Percentiles rank a stretch among this genome's conserved stretches.
Evolutionary conservation across 352 stramenopile genomes (phyloP).

Genomic region (Thraustochytrium sp.): DNA sequence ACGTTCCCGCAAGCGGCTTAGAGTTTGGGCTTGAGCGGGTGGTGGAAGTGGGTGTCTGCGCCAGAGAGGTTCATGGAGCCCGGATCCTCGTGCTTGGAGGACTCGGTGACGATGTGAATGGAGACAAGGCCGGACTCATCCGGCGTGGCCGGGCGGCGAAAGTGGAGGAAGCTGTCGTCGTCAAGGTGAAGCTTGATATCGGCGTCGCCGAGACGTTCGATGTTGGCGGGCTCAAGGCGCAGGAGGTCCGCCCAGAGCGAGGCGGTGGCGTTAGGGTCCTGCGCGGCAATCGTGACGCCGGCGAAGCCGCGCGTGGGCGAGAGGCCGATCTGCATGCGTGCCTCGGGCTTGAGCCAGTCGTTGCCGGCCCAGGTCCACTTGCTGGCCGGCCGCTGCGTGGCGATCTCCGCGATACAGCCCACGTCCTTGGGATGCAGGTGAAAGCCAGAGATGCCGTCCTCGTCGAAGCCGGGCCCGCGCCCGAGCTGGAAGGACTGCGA

Average conservation of each 20-base stretch:
- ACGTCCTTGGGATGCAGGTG: slow-evolving; percentile 29
- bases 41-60: neutral
- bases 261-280: neutral
- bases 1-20: no score
- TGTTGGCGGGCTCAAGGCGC: neutral
- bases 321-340: slow-evolving; percentile 5
- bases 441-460: slow-evolving; percentile 26
- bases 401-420: slow-evolving; percentile 28
- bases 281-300: neutral
- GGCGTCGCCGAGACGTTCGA: neutral
- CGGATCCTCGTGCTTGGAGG: neutral
- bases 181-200: slow-evolving; percentile 8
- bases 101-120: slow-evolving; percentile 4
- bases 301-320: slow-evolving; percentile 16
- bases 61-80: neutral
- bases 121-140: slow-evolving; percentile 5
- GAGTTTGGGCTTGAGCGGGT: slow-evolving; percentile 3
- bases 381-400: neutral
- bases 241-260: neutral
- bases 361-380: slow-evolving; percentile 40
- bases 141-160: neutral
- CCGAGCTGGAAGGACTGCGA: neutral
- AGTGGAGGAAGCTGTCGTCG: slow-evolving; percentile 8
- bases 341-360: slow-evolving; percentile 15
- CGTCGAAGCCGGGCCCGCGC: neutral